Evolutionary conservation across 805 yeast species (phyloP).

Genomic region (Ogataea ramenticola): DNA sequence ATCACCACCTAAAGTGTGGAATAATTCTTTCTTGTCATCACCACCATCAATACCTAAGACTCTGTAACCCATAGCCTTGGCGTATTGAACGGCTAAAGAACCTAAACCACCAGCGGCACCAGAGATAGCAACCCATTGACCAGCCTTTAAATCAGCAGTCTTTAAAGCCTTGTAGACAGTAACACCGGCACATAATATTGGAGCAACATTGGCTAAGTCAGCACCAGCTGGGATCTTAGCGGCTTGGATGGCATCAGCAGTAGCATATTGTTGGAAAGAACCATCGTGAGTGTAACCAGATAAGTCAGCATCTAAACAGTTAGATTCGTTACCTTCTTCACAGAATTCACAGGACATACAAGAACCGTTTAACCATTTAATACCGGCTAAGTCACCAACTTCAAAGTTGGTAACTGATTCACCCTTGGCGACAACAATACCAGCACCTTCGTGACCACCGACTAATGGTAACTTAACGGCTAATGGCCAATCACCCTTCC

Average conservation of each 20-base stretch:
- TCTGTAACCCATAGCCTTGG: conserved; percentile 42
- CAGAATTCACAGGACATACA: conserved; percentile 62
- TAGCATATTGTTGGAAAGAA: conserved; percentile 46
- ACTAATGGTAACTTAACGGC: conserved; percentile 51
- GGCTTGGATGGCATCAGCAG: conserved; percentile 47
- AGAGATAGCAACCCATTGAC: conserved; percentile 45
- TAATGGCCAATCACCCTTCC: conserved; percentile 70
- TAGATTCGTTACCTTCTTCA: conserved; percentile 49
- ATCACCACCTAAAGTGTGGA: conserved; percentile 37
- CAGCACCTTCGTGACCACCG: conserved; percentile 74
- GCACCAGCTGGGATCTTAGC: conserved; percentile 38
- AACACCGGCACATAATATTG: conserved; percentile 48
- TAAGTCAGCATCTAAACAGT: conserved; percentile 63
- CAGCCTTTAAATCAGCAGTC: conserved; percentile 38
- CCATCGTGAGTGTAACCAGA: conserved; percentile 73
- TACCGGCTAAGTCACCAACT: conserved; percentile 60
- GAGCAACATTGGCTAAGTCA: conserved; percentile 40
- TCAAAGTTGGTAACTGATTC: conserved; percentile 51
- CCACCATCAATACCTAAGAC: conserved; percentile 45
- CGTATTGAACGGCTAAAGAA: conserved; percentile 43
- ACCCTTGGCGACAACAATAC: conserved; percentile 60
- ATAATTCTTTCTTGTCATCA: conserved; percentile 35
- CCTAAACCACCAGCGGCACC: conserved; percentile 51
- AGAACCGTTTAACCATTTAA: conserved; percentile 64
- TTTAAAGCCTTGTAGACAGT: conserved; percentile 48